A percentile compares a stretch with the other conserved stretches of the same genome.
Conservation (phyloP, 495 filamentous ascomycete species). For the Aspergillus diversus region DNA sequence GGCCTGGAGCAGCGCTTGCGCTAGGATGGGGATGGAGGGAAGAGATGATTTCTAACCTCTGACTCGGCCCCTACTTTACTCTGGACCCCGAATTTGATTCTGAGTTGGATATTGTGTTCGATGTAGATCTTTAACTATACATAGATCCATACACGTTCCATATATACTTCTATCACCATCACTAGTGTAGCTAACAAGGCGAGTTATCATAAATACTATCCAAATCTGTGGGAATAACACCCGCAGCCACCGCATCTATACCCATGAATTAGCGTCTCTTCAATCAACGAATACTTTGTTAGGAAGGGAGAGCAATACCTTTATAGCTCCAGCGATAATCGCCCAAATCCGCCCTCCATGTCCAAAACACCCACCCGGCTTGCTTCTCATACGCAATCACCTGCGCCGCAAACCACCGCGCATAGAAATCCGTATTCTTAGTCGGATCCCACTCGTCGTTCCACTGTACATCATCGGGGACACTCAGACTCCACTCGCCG, state of each 20-base stretch:
- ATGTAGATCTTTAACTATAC: too few species aligned
- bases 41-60: slow-evolving; percentile 12
- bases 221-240: slow-evolving; percentile 51
- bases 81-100: too few species aligned
- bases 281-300: not conserved
- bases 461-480: slow-evolving; percentile 48
- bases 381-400: slow-evolving; percentile 59
- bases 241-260: slow-evolving; percentile 48
- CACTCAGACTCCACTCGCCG: slow-evolving; percentile 60
- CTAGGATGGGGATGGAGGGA: slow-evolving; percentile 31
- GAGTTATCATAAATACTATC: slow-evolving; percentile 15
- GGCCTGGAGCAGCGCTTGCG: slow-evolving; percentile 27
- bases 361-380: slow-evolving; percentile 66
- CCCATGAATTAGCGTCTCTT: slow-evolving; percentile 8
- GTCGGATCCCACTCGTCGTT: slow-evolving; percentile 48
- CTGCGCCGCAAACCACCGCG: slow-evolving; percentile 63
- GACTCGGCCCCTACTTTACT: not conserved
- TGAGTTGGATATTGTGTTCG: too few species aligned
- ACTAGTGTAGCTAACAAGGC: not conserved
- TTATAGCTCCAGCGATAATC: slow-evolving; percentile 66
- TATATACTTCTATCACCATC: too few species aligned
- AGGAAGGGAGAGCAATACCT: slow-evolving; percentile 24
- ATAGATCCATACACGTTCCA: too few species aligned
- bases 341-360: slow-evolving; percentile 60
- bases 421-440: slow-evolving; percentile 56